Base-by-base conservation (phyloP, 1,139 yeast genomes). In the Saccharomyces pastorianus region DNA sequence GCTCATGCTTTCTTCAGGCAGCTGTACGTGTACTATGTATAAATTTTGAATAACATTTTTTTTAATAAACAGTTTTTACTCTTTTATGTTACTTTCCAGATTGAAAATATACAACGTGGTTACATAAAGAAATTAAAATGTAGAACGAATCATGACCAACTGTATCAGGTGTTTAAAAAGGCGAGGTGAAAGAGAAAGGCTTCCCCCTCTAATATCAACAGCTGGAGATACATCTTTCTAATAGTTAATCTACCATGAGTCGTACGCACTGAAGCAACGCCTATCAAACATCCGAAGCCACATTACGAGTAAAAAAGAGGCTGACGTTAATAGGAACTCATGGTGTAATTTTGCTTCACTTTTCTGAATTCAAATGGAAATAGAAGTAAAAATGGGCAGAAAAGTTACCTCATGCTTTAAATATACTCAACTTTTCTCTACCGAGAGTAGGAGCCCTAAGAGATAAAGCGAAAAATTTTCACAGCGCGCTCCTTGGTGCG, bases 151-250 rank as follows among this genome's bases (percentile, higher is more conserved):
- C 56, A 67, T 67, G 71, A 67, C 71, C 71, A 67, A 66, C 61
- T 65, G 66, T 64, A 67, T 67, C 71, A 67, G 62, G 48, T 61
- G 59, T 59, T 56, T 41, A 29, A 32, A 50, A 48, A 49, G 48
- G 54, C 58, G 62, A 57, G 47, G 55, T 52, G 55, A 57, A 64
- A 62, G 67, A 64, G 59, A 67, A 67, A 65, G 63, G 66, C 67
- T 59, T 57, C 54, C 60, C 57, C 57, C 58, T 58, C 63, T 51
- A 54, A 25, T 51, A 55, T 67, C 71, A 66, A 65, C 63, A 67
- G 71, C 66, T 64, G 74, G 67, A 64, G 73, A 62, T 66, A 71
- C 66, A 62, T 71, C 67, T 64, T 67, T 64, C 73, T 53, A 46
- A 49, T 61, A 65, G 58, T 59, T 64, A 65, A 53, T 72, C 71